Base-by-base conservation (phyloP, 2,329 filamentous ascomycete genomes). In the Westerdykella aurantiaca region DNA sequence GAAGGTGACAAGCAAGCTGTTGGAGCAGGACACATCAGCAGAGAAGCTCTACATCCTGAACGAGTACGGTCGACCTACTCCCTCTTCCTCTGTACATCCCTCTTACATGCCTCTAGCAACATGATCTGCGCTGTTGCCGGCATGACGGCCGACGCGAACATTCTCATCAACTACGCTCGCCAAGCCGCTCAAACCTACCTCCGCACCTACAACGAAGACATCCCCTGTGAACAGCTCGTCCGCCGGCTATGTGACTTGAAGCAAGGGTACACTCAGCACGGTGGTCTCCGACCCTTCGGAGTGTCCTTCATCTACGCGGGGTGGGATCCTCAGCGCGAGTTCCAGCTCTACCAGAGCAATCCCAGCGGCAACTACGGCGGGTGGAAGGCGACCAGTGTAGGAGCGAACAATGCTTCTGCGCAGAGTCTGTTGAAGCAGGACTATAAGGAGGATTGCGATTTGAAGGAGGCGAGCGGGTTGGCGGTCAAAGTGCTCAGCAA, bases 21-120 rank as follows among this genome's bases (percentile, higher is more conserved):
- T 98, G 66, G 93, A 98, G 79, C 94, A 98, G 76, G 93, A 98
- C 74, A 98, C 94, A 53, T 97, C 93, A 43, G 94, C 93, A 40
- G 93, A 98, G 83, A 98, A 98, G 83, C 88, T 98, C 58, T 98
- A 98, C 73, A 96, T 95, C 63, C 76, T 98, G 61, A 98, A 98
- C 61, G 93, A 98, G 91, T 96, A 77, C 51, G 85, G 33, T 63
- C 25, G 29, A 6, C 6, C 29, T 10, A n/a, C 11, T 34, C 14
- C 22, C 17, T 25, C 41, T 46, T 2, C 43, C 21, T 12, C 10
- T 10, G 11, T 29, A 29, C 11, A 29, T 12, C 4, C 25, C 17
- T n/a, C 5, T 5, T 25, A 16, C 12, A 9, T 6, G 35, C 37
- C 21, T 41, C 14, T 55, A 97, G 91, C 76, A 98, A 98, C 78